Evolutionary conservation across 345 rosid genomes (phyloP).

Genomic region (Populus pruinosa): DNA sequence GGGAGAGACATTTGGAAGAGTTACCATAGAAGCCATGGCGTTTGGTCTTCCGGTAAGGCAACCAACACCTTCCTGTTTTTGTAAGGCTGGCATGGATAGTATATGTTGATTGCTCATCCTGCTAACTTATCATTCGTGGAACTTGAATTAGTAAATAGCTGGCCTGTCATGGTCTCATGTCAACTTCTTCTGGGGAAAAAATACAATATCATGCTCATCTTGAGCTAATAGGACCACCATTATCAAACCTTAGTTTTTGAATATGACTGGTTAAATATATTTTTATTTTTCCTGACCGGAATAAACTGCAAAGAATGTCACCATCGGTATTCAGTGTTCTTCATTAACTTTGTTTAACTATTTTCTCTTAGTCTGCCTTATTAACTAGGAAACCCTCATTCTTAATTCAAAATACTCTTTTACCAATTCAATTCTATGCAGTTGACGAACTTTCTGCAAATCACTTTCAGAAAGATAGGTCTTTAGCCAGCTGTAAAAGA

Average conservation of each 20-base stretch:
- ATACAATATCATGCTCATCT: background rate
- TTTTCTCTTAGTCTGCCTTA: background rate
- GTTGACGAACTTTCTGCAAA: no score
- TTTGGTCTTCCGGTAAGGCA: conserved; percentile 75
- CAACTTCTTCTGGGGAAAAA: background rate
- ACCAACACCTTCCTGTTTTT: conserved; percentile 9
- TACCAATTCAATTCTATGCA: no score
- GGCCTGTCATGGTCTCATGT: background rate
- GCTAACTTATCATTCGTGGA: no score
- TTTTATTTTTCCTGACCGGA: background rate
- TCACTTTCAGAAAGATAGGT: no score
- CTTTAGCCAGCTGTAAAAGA: no score
- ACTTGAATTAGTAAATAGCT: no score
- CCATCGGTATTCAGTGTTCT: background rate
- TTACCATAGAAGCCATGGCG: conserved; percentile 97
- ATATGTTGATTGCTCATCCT: background rate
- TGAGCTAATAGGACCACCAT: background rate
- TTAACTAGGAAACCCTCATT: background rate
- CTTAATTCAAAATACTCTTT: background rate
- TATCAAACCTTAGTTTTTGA: background rate
- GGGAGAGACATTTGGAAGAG: conserved; percentile 99
- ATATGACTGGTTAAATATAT: background rate
- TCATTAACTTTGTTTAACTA: background rate
- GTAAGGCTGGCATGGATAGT: background rate
- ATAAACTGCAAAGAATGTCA: background rate